These are phyloP conservation scores for Agrocybe praecox DNA, from an alignment of 768 basidiomycete genomes.

Conservation along the genomic window DNA sequence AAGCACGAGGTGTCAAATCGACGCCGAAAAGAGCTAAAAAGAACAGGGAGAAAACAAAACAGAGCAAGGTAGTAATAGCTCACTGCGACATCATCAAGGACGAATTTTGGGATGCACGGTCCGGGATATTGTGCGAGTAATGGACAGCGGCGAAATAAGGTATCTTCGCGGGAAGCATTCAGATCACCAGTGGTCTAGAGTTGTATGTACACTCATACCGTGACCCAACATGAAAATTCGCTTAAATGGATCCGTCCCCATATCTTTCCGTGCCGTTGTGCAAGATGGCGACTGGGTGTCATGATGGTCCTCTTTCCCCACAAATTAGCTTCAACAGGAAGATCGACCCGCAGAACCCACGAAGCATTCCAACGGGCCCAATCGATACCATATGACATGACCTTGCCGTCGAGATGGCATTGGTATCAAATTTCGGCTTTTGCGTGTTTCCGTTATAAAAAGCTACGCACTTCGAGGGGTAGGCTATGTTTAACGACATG, in stretches of 20 bases:
- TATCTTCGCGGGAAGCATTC: background rate
- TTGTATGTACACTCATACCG: background rate
- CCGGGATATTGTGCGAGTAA: conserved; percentile 46
- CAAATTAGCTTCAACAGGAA: background rate
- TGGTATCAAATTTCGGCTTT: background rate
- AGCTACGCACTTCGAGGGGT: background rate
- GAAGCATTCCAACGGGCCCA: background rate
- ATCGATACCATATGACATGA: background rate
- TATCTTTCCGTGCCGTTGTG: background rate
- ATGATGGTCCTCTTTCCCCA: background rate
- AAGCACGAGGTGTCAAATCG: conserved; percentile 11
- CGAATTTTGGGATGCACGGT: conserved; percentile 74
- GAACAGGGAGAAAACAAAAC: conserved; percentile 36
- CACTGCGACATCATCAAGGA: conserved; percentile 88
- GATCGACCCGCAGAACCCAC: background rate
- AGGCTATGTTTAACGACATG: background rate
- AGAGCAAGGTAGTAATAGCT: conserved; percentile 53
- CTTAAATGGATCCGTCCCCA: no score
- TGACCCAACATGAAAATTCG: no score
- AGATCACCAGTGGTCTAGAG: background rate
- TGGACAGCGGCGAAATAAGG: background rate
- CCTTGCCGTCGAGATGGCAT: background rate
- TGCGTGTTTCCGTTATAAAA: background rate
- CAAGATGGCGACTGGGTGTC: background rate
- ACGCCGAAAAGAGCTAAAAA: conserved; percentile 17